Evolutionary conservation across 176 grass and related monocot genomes (phyloP).

Genomic region (Pontederia paniculata): DNA sequence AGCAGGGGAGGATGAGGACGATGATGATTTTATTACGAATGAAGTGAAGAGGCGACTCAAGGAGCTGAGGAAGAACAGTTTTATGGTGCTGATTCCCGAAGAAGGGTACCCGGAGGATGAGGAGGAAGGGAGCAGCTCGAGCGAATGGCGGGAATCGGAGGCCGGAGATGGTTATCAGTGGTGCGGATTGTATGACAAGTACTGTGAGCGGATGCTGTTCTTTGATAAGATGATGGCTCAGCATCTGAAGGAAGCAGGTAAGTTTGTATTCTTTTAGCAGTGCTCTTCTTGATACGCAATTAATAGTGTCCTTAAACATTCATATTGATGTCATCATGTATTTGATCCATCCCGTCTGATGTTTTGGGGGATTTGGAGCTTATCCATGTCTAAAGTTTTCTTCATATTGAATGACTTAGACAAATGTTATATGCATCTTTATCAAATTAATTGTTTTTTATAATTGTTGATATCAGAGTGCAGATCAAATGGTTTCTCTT

Average conservation of each 20-base stretch:
- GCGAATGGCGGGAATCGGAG: conserved; percentile 44
- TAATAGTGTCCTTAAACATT: neutral
- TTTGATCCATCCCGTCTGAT: neutral
- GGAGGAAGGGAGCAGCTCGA: conserved; percentile 42
- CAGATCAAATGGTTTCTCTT: no score
- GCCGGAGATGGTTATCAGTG: conserved; percentile 26
- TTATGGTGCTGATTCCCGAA: conserved; percentile 93
- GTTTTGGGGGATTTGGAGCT: no score
- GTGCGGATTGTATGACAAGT: conserved; percentile 62
- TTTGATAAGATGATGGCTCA: conserved; percentile 62
- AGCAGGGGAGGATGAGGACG: conserved; percentile 29
- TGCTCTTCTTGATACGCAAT: no score
- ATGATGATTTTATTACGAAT: conserved; percentile 71
- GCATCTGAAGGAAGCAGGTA: conserved; percentile 62
- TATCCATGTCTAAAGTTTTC: no score
- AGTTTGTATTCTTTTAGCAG: neutral
- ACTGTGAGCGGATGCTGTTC: conserved; percentile 68
- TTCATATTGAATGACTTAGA: no score
- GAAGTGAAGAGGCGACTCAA: conserved; percentile 93
- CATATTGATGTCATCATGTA: no score
- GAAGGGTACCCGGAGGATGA: conserved; percentile 46
- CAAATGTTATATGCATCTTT: no score
- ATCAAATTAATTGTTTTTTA: no score
- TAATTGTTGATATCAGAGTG: no score
- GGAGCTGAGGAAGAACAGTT: conserved; percentile 75